Base-by-base conservation (phyloP, 2,329 filamentous ascomycete genomes). In the Epichloe gansuensis region DNA sequence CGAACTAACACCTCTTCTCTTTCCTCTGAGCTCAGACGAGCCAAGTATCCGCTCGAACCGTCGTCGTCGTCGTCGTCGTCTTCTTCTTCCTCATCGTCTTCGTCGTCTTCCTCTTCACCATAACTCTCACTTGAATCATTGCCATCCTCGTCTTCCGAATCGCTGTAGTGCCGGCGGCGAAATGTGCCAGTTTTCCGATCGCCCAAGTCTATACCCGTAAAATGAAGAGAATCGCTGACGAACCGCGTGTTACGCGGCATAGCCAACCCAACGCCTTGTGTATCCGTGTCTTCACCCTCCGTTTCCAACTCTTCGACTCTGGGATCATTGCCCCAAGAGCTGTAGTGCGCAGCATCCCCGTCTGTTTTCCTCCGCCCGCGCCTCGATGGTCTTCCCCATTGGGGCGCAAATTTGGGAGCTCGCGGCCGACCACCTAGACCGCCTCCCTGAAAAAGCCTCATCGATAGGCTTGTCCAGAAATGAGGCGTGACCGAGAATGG, bases 381-480 rank as follows among this genome's bases (percentile, higher is more conserved):
- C 86, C 88, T 86, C 80, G 88, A 87, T 93, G 90, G 89, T 96
- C 91, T 96, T 96, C 91, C 91, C 91, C 88, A 91, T 82, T 77
- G 85, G 88, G 91, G 90, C 90, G 86, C 84, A 79, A 72, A 75
- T 83, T 84, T 78, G 81, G 91, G 91, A 95, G 91, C 86, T 93
- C 86, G 93, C 93, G 91, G 91, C 89, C 91, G 93, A 97, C 91
- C 91, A 94, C 81, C 84, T 97, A 98, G 87, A 98, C 93, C 91
- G 93, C 91, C 91, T 98, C 93, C 91, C 93, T 80, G 91, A 96
- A 96, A 98, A 98, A 96, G 91, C 91, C 91, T 94, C 91, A 84
- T 97, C 93, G 77, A 97, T 95, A 55, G 91, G 91, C 81, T 95
- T 96, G 70, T 97, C 91, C 86, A 97, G 84, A 68, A 97, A 82